Conservation (phyloP, 108 stramenopile species). For the Cyclotella cryptica region DNA sequence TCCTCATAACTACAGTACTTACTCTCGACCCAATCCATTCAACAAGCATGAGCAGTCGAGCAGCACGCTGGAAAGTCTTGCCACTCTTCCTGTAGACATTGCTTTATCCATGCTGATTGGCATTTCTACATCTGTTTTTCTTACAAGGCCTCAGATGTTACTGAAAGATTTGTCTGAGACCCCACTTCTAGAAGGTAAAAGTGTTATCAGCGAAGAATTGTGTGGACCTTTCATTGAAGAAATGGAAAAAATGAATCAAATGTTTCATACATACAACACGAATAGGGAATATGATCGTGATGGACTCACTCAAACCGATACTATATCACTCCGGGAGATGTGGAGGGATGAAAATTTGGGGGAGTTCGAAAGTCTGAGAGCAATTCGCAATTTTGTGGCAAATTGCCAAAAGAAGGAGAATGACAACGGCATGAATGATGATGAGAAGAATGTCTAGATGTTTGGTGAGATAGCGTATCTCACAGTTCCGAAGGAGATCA, state of each 20-base stretch:
- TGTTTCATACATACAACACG: neutral
- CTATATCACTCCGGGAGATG: constrained; percentile 24
- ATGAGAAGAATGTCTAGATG: neutral
- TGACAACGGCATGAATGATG: neutral
- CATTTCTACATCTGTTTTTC: constrained; percentile 32
- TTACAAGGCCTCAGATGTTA: constrained; percentile 7
- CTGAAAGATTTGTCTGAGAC: constrained; percentile 27
- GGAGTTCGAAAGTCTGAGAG: constrained; percentile 38
- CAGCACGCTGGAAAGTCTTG: constrained; percentile 4
- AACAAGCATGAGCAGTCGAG: neutral
- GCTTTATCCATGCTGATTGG: constrained; percentile 41
- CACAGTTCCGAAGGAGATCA: no score
- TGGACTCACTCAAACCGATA: neutral
- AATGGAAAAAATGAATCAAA: constrained; percentile 29
- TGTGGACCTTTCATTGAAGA: constrained; percentile 30
- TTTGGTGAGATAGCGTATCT: no score
- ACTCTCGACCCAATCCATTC: neutral
- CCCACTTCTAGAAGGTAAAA: constrained; percentile 32
- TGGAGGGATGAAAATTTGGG: constrained; percentile 54
- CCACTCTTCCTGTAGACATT: constrained; percentile 34
- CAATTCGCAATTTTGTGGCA: constrained; percentile 40
- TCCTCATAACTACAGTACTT: constrained; percentile 2
- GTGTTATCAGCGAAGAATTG: constrained; percentile 40
- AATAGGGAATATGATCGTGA: neutral
- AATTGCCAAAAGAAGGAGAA: constrained; percentile 28